These are phyloP conservation scores for Trichophyton benhamiae DNA, from an alignment of 2,329 filamentous ascomycete genomes.

Conservation along the genomic window DNA sequence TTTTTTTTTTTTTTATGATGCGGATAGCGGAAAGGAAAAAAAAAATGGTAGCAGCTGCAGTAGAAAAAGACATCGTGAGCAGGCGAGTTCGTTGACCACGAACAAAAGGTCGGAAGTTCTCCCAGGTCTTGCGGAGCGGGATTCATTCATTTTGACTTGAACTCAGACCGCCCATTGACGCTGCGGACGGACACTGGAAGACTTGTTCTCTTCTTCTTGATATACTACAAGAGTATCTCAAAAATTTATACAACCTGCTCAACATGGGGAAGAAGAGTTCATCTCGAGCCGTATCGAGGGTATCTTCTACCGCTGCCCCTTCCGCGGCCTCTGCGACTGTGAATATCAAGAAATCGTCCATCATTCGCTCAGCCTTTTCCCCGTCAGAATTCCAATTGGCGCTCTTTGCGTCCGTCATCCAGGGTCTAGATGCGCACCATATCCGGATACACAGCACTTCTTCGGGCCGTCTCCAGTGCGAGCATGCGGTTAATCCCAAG, in stretches of 20 bases:
- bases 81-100: neutral
- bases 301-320: slow-evolving; percentile 32
- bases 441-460: slow-evolving; percentile 41
- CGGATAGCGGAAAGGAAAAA: neutral
- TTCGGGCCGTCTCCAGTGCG: slow-evolving; percentile 39
- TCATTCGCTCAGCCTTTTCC: slow-evolving; percentile 39
- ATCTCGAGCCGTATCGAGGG: slow-evolving; percentile 32
- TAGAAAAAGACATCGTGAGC: neutral
- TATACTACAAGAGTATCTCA: neutral
- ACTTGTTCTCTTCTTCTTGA: neutral
- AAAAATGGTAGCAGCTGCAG: neutral
- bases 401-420: slow-evolving; percentile 43
- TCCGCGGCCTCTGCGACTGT: slow-evolving; percentile 26
- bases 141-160: neutral
- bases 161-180: neutral
- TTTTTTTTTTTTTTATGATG: slow-evolving; percentile 2
- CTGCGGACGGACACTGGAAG: neutral
- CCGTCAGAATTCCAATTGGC: slow-evolving; percentile 40
- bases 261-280: slow-evolving; percentile 38
- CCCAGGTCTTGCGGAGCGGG: neutral
- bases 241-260: slow-evolving; percentile 1
- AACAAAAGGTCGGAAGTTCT: neutral
- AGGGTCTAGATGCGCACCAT: slow-evolving; percentile 41
- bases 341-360: slow-evolving; percentile 34
- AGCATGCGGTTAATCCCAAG: slow-evolving; percentile 37